Base-by-base conservation (phyloP, 2,329 filamentous ascomycete genomes). In the Diplodia mutila region DNA sequence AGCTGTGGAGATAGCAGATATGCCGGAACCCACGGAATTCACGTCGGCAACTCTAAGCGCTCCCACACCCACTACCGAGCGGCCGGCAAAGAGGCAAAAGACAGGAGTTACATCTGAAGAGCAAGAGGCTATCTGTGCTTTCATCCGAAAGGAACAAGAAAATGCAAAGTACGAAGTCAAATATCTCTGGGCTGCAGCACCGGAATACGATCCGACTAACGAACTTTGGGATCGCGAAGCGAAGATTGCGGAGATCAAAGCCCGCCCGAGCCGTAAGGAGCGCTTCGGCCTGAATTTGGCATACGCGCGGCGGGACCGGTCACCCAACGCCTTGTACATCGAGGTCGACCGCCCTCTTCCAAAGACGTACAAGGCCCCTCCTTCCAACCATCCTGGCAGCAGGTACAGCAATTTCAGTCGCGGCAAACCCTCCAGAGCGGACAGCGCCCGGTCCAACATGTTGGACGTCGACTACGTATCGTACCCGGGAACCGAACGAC, bases 191-290 rank as follows among this genome's bases (percentile, higher is more conserved):
- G n/a, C 25, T 21, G 49, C 59, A 21, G 32, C n/a, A 6, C 57
- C 57, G 6, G 65, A 61, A 12, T 54, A 42, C 32, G 66, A 67
- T 8, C 51, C 64, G 18, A 25, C 23, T 25, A 53, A 51, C 7
- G 27, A 25, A 6, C 11, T 55, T 21, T 66, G 51, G 39, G 52
- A 65, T 25, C 46, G 34, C 29, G 65, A 67, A 6, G 65, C 65
- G 12, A 67, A 67, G 21, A 67, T 63, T 5, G 59, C 51, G 5
- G 59, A 64, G 25, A 67, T 67, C 51, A 64, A 64, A 11, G 49
- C 51, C 0, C 66, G 66, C 4, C 66, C 66, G 11, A 64, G 27
- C 39, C 57, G 66, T 27, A 67, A 67, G 34, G 57, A 18, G 1
- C 39, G 59, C 27, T 39, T 67, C 23, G 18, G 16, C 3, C 18